phyloP scores from a whole-genome alignment of 257 asterid genomes.

The Solanum corneliomulleri region DNA sequence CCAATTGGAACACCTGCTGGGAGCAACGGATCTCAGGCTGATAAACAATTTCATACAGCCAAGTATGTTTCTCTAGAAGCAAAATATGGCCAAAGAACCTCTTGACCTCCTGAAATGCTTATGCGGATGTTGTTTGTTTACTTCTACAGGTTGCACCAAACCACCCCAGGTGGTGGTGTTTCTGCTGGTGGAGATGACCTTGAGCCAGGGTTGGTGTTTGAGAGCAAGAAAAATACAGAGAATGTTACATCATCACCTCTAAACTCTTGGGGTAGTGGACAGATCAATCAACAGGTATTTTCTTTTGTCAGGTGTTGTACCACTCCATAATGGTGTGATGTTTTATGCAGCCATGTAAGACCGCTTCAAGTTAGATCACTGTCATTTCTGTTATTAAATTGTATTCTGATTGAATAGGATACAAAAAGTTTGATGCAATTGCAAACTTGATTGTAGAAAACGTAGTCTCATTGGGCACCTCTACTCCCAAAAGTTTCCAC shows the following conservation, averaged over 20 bases:
- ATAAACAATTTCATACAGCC: constrained; percentile 15
- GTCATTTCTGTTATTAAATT: not conserved
- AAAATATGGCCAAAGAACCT: not conserved
- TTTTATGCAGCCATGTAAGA: not conserved
- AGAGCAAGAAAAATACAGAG: constrained; percentile 44
- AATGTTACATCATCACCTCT: constrained; percentile 19
- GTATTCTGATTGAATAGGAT: not conserved
- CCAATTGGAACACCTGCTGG: constrained; percentile 62
- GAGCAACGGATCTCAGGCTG: constrained; percentile 39
- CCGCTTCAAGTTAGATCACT: not conserved
- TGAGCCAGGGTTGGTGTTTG: constrained; percentile 31
- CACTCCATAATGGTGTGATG: not conserved
- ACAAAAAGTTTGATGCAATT: not conserved
- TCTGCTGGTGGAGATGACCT: constrained; percentile 34
- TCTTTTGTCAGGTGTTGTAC: not conserved
- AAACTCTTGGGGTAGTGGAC: constrained; percentile 31
- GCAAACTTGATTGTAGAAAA: not conserved
- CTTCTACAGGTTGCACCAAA: constrained; percentile 39
- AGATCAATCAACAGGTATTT: constrained; percentile 33
- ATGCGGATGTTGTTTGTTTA: constrained; percentile 1
- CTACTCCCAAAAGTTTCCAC: not conserved
- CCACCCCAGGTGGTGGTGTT: constrained; percentile 24
- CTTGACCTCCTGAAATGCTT: not conserved
- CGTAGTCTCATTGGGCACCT: not conserved
- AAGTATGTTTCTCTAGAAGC: constrained; percentile 29